Base-by-base conservation (phyloP, 495 filamentous ascomycete genomes). In the Penicillium subrubescens region DNA sequence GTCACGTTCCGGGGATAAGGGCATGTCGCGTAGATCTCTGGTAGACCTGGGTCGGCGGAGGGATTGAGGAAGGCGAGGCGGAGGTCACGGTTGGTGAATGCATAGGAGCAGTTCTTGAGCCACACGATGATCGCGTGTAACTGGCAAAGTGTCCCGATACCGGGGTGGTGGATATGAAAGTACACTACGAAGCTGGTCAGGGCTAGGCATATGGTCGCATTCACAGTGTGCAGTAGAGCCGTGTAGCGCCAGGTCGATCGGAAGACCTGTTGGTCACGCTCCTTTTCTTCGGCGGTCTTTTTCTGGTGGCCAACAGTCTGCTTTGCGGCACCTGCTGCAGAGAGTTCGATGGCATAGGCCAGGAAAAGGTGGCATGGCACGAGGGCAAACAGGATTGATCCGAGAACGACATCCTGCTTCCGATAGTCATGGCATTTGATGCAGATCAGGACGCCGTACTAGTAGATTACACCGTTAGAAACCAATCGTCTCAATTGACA, bases 391-490 rank as follows among this genome's bases (percentile, higher is more conserved):
- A 97, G 85, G 17, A 90, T 78, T 4, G 87, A 80, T 54, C 92
- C 93, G 21, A 92, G 83, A 25, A 89, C 72, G 7, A 97, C 67
- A 72, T 99, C 95, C 73, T 89, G 86, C 51, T 82, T 85, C 23
- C 90, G 86, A 68, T 96, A 95, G 73, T 97, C 91, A 73, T 96
- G 92, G 73, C 94, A 96, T 66, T 87, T 86, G 57, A 99, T 83
- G 72, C 94, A 96, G 62, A 99, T 96, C 14, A 99, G 81, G 46
- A 98, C 92, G 27, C 94, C 94, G 73, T 97, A 97, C 90, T 95
- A 70, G 69, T 35, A 35, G 41, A 35, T 43, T 53, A n/a, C 27
- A 55, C 41, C 57, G 44, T 48, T 37, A 67, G 71, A 72, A 21
- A 8, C 1, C 10, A 15, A 2, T 52, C 12, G 21, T 15, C 17